Conservation (phyloP, 768 basidiomycete species). For the Ephemerocybe angulata region DNA sequence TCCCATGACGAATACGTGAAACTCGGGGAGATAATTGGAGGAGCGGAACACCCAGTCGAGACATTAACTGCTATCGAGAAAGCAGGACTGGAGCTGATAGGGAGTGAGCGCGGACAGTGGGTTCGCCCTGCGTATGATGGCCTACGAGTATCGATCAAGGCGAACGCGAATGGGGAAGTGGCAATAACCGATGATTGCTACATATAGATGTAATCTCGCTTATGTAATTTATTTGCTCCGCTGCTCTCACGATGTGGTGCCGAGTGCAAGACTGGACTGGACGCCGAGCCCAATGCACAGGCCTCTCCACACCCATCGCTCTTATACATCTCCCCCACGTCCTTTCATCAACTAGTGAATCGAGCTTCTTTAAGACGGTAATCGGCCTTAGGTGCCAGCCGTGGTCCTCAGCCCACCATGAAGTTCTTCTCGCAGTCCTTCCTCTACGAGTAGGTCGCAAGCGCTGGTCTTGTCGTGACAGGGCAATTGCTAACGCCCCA, state of each 20-base stretch:
- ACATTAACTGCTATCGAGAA: conserved; percentile 31
- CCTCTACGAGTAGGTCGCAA: conserved; percentile 51
- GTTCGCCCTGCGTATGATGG: conserved; percentile 76
- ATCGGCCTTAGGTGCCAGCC: not conserved
- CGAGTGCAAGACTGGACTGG: not conserved
- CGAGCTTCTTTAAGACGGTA: not conserved
- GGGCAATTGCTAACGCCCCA: conserved; percentile 15
- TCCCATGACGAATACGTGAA: conserved; percentile 73
- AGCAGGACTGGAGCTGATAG: conserved; percentile 44
- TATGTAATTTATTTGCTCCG: not conserved
- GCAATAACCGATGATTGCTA: conserved; percentile 47
- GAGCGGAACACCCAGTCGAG: conserved; percentile 26
- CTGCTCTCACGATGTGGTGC: not conserved
- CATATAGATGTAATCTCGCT: conserved; percentile 14
- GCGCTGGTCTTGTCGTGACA: not conserved
- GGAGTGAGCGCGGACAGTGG: conserved; percentile 50
- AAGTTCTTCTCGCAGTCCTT: conserved; percentile 56
- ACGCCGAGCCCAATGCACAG: not conserved
- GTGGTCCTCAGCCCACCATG: conserved; percentile 30
- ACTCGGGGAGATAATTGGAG: conserved; percentile 52
- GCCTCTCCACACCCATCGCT: not conserved
- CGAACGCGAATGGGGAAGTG: conserved; percentile 22
- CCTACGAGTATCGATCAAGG: conserved; percentile 48
- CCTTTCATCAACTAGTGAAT: not conserved
- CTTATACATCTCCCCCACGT: not conserved